Conservation (phyloP, 257 asterid species). For the Scutellaria baicalensis region DNA sequence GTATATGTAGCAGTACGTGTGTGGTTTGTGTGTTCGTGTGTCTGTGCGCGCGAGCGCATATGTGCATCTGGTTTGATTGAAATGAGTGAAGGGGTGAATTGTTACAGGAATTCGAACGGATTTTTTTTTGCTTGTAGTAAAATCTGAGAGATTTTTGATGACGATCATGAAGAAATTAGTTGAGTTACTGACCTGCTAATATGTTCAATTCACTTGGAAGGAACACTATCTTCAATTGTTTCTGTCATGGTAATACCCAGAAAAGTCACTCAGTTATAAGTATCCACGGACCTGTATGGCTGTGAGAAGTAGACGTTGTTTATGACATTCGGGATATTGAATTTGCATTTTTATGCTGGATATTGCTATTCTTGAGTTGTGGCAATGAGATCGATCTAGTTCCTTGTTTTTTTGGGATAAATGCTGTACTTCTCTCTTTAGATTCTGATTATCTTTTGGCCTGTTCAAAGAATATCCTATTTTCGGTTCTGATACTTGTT, state of each 20-base stretch:
- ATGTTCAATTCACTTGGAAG: neutral
- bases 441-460: neutral
- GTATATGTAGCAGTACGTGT: neutral
- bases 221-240: neutral
- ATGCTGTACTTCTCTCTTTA: neutral
- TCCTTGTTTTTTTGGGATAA: neutral
- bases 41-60: too few relatives aligned
- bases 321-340: too few relatives aligned
- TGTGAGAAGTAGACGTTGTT: neutral
- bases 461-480: neutral
- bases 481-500: slow-evolving; percentile 9
- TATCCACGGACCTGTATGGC: neutral
- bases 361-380: neutral
- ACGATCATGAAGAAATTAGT: neutral
- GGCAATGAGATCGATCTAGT: neutral
- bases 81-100: neutral
- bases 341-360: neutral
- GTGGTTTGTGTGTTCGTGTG: neutral
- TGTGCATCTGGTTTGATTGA: neutral
- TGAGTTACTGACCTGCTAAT: neutral
- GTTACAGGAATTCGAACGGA: neutral
- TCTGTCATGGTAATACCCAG: neutral
- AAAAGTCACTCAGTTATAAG: neutral
- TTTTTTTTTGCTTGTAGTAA: neutral
- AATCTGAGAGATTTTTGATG: neutral